phyloP scores from a whole-genome alignment of 371 early-diverging fungal species.

The Parasitella parasitica region DNA sequence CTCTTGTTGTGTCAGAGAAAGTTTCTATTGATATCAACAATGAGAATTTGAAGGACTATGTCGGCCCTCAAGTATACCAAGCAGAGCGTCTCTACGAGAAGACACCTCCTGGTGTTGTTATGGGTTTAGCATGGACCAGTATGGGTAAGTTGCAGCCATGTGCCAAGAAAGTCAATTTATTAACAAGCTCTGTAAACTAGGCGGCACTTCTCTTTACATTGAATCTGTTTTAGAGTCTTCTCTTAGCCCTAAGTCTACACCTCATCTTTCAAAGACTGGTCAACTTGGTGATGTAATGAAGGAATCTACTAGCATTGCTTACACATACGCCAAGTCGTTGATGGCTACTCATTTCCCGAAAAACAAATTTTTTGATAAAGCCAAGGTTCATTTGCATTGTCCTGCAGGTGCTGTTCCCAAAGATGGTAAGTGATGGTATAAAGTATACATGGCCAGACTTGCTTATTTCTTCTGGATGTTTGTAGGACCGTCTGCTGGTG shows the following conservation, averaged over 20 bases:
- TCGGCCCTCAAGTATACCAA: slow-evolving; percentile 88
- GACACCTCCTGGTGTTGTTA: slow-evolving; percentile 92
- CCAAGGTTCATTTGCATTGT: slow-evolving; percentile 92
- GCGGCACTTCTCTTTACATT: slow-evolving; percentile 92
- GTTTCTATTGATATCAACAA: slow-evolving; percentile 60
- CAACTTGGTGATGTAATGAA: slow-evolving; percentile 99
- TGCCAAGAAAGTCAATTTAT: no score
- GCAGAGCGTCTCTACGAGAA: slow-evolving; percentile 88
- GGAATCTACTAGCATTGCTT: slow-evolving; percentile 94
- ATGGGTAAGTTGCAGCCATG: slow-evolving; percentile 82
- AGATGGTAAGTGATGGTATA: slow-evolving; percentile 71
- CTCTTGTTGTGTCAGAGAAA: slow-evolving; percentile 55
- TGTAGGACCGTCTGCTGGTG: slow-evolving; percentile 92
- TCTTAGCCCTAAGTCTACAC: slow-evolving; percentile 62
- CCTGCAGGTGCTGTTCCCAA: slow-evolving; percentile 98
- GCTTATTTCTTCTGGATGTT: no score
- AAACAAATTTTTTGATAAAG: slow-evolving; percentile 89
- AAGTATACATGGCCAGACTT: neutral
- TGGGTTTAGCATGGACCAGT: slow-evolving; percentile 96
- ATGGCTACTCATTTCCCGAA: slow-evolving; percentile 72
- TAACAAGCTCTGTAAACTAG: no score
- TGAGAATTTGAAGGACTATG: slow-evolving; percentile 85
- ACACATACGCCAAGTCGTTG: slow-evolving; percentile 87
- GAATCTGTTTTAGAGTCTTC: slow-evolving; percentile 90
- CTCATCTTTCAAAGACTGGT: slow-evolving; percentile 80